These are phyloP conservation scores for Acer saccharum DNA, from an alignment of 345 rosid genomes.

Conservation along the genomic window DNA sequence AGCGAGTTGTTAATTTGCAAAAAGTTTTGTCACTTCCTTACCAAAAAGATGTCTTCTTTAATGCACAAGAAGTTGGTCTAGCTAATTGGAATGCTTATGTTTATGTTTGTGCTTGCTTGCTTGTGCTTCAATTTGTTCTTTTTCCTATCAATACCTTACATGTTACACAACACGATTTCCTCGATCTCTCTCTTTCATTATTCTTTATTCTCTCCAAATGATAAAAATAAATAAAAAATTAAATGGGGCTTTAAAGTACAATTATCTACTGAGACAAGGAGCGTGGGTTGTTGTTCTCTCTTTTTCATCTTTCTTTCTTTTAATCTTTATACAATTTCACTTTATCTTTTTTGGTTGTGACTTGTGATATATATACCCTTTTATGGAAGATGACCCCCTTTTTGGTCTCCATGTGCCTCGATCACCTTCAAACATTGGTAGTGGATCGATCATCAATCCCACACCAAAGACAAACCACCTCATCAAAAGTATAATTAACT, in stretches of 20 bases:
- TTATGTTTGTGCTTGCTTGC: constrained; percentile 5
- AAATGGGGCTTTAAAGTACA: constrained; percentile 19
- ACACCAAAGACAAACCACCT: constrained; percentile 43
- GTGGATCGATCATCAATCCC: constrained; percentile 32
- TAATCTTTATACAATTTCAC: constrained; percentile 21
- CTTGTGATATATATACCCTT: constrained; percentile 19
- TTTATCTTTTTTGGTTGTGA: constrained; percentile 37
- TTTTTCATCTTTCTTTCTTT: constrained; percentile 24
- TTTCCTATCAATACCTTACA: neutral
- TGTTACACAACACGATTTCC: neutral
- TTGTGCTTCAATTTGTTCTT: constrained; percentile 11
- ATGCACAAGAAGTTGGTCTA: constrained; percentile 16
- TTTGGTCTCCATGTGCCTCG: constrained; percentile 48
- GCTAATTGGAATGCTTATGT: neutral
- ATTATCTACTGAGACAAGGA: constrained; percentile 41
- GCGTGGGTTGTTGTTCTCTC: constrained; percentile 41
- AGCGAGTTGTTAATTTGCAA: constrained; percentile 20
- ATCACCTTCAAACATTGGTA: constrained; percentile 31
- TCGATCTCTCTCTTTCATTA: neutral
- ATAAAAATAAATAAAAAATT: constrained; percentile 1
- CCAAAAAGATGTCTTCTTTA: constrained; percentile 14
- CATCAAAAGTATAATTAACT: constrained; percentile 11
- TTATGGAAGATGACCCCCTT: constrained; percentile 37
- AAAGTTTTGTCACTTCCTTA: constrained; percentile 32
- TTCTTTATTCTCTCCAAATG: constrained; percentile 11